These are phyloP conservation scores for Ilyonectria destructans DNA, from an alignment of 2,329 filamentous ascomycete genomes.

Conservation along the genomic window DNA sequence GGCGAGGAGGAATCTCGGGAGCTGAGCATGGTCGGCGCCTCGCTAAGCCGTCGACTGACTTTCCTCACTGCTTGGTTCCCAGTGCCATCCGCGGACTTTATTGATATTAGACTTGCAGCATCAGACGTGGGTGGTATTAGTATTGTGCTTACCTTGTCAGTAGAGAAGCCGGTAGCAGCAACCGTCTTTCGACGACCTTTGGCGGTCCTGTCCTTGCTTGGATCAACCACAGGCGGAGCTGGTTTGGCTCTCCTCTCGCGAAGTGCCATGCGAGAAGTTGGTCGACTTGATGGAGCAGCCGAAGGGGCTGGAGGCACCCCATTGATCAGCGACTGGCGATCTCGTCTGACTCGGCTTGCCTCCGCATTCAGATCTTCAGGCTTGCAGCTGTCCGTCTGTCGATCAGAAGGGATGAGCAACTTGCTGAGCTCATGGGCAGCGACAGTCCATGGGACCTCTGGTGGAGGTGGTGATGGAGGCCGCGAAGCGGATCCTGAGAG, in stretches of 20 bases:
- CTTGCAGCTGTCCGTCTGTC: slow-evolving; percentile 83
- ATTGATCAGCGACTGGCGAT: slow-evolving; percentile 72
- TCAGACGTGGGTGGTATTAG: not conserved
- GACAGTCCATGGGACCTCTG: slow-evolving; percentile 88
- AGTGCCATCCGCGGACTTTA: slow-evolving; percentile 49
- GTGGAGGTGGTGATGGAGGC: slow-evolving; percentile 78
- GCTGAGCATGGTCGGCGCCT: slow-evolving; percentile 58
- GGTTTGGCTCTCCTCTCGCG: slow-evolving; percentile 78
- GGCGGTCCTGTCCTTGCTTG: slow-evolving; percentile 41
- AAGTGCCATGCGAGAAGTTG: slow-evolving; percentile 78
- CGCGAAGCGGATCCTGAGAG: slow-evolving; percentile 59
- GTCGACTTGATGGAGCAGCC: slow-evolving; percentile 55
- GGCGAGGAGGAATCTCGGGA: slow-evolving; percentile 30
- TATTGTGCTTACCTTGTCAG: slow-evolving; percentile 50
- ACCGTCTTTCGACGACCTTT: slow-evolving; percentile 75
- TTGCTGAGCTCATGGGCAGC: slow-evolving; percentile 89
- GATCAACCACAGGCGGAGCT: slow-evolving; percentile 69
- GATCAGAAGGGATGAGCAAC: slow-evolving; percentile 82
- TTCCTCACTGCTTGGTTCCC: slow-evolving; percentile 52
- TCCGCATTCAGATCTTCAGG: slow-evolving; percentile 85
- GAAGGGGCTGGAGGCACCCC: slow-evolving; percentile 50
- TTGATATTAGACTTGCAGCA: slow-evolving; percentile 37
- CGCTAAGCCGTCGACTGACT: slow-evolving; percentile 66
- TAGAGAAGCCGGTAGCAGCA: slow-evolving; percentile 55
- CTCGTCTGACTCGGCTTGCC: slow-evolving; percentile 74